Percentiles rank a stretch among this genome's conserved stretches.
Evolutionary conservation across 495 filamentous ascomycete species (phyloP).

Genomic region (Talaromyces liani): DNA sequence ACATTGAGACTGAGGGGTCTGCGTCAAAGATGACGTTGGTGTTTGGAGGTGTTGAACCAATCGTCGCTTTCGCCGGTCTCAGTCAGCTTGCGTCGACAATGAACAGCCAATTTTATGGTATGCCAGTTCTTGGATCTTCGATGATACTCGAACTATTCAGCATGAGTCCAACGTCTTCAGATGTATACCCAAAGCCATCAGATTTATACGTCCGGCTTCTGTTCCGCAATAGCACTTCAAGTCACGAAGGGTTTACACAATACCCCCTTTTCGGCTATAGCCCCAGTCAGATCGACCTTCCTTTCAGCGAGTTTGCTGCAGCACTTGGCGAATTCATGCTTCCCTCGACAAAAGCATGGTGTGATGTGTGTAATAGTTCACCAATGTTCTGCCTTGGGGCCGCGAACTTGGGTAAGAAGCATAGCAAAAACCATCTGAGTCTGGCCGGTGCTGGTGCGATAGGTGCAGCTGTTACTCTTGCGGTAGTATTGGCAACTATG

Average conservation of each 20-base stretch:
- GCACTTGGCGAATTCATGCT: constrained; percentile 57
- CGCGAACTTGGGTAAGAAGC: constrained; percentile 16
- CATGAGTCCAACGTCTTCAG: constrained; percentile 31
- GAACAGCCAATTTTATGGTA: constrained; percentile 56
- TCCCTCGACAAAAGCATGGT: constrained; percentile 57
- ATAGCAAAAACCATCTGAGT: constrained; percentile 6
- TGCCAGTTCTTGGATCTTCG: constrained; percentile 60
- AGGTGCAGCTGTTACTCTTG: constrained; percentile 39
- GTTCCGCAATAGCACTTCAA: constrained; percentile 57
- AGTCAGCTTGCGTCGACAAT: constrained; percentile 44
- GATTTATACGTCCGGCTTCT: constrained; percentile 69
- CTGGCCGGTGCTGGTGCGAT: constrained; percentile 48
- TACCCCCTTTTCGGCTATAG: constrained; percentile 63
- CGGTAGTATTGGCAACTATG: constrained; percentile 19
- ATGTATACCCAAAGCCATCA: constrained; percentile 41
- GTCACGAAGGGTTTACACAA: constrained; percentile 27
- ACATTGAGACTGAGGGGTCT: constrained; percentile 32
- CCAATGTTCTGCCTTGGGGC: constrained; percentile 51
- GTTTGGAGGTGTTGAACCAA: constrained; percentile 64
- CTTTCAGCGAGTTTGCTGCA: constrained; percentile 54
- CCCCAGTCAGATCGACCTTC: constrained; percentile 41
- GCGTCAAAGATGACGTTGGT: constrained; percentile 52
- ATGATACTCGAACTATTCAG: constrained; percentile 74
- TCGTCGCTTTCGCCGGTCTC: constrained; percentile 69
- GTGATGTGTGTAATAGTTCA: constrained; percentile 54